Base-by-base conservation (phyloP, 2,329 filamentous ascomycete species). In the Parastagonospora avenae region DNA sequence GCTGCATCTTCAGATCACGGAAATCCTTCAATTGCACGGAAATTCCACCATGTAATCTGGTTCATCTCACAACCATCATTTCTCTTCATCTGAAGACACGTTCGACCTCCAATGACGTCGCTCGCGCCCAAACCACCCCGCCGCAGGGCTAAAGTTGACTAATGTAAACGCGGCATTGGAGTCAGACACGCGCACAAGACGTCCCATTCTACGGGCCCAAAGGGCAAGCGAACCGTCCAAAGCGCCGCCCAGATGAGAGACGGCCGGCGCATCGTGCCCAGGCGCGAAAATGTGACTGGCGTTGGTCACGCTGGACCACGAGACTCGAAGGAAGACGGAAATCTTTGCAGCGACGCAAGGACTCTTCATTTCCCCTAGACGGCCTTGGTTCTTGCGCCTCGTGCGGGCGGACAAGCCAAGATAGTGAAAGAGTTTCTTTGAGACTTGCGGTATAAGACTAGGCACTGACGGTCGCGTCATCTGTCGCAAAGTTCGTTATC, bases 241-340 rank as follows among this genome's bases (percentile, higher is more conserved):
- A 42, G 52, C 43, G 35, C 46, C 43, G 35, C 46, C 36, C 50
- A 48, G 29, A 47, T 52, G 46, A 50, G 44, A 50, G 31, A 51
- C 55, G 53, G 58, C 51, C 57, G 62, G 63, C 60, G 55, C 53
- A 51, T 53, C 31, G 44, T 59, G 65, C 62, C 60, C 57, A 66
- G 63, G 44, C 57, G 54, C 63, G 55, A 63, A 54, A 43, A 54
- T 43, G 29, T 50, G 36, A 50, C 42, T 57, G 52, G 52, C 54
- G 55, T 51, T 52, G 62, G 57, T 65, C 61, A 66, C 59, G 55
- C 59, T 62, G 57, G 58, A 60, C 54, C 48, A 55, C 52, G 19
- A 24, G 19, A 24, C 19, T 24, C 19, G 30, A 58, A 52, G 54
- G 57, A 56, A 56, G 56, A 46, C 52, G 55, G 48, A 55, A 59